Base-by-base conservation (phyloP, 345 rosid species). In the Salix suchowensis region DNA sequence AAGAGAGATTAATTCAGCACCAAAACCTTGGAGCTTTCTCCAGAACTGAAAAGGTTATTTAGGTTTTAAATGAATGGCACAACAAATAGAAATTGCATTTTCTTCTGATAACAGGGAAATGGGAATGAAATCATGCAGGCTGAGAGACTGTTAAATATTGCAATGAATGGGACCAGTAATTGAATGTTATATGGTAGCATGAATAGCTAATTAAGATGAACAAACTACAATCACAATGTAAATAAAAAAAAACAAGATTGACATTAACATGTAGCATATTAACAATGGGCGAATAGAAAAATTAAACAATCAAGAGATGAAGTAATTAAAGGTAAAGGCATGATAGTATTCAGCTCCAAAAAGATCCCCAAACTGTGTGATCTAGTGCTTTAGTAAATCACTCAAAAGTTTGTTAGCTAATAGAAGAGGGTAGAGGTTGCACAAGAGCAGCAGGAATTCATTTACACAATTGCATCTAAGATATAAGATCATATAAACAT, bases 1-100 rank as follows among this genome's bases (percentile, higher is more conserved):
- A 62, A 93, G 88, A 75, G 91, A 87, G 66, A 85, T 79, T 84
- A 96, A 85, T 85, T 90, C 92, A 62, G 84, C 81, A 72, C 97
- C 98, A 80, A 92, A 74, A 16, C 67, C 87, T 75, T 89, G 86
- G 74, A 96, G 82, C 65, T 89, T 90, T 75, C 72, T 73, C 81
- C 81, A 78, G 11, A 78, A 37, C 81, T 78, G 74, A 60, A 58
- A 34, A 32, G 28, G 2, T 40, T 2, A 44, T 28, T 39, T 2
- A 26, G 30, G 24, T 78, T 23, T 34, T 6, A 67, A 55, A 55
- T 34, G 36, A 72, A 64, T 8, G 19, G 12, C 54, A 24, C 40
- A 42, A 55, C 2, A 78, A 52, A 72, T 5, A 52, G 4, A 46
- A 32, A 48, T 5, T 39, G 73, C 34, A 66, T 13, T 23, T 15